Evolutionary conservation across 129 eudicot species (phyloP).

Genomic region (Arctium minus): DNA sequence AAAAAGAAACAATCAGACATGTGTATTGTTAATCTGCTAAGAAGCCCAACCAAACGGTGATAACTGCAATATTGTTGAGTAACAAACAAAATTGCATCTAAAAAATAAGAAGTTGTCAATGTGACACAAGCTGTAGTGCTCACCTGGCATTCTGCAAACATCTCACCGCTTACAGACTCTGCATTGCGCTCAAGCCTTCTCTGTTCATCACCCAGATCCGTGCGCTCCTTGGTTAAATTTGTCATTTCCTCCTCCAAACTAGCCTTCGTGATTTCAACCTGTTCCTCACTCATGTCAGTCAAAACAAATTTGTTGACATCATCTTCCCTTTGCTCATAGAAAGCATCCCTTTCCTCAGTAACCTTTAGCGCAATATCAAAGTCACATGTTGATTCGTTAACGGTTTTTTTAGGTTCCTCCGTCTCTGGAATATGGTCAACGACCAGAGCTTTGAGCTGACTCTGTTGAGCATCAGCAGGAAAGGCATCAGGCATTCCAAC

Average conservation of each 20-base stretch:
- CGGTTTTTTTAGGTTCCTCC: constrained; percentile 5
- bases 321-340: constrained; percentile 21
- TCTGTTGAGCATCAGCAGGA: constrained; percentile 27
- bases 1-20: neutral
- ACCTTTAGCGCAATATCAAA: constrained; percentile 15
- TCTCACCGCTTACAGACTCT: constrained; percentile 84
- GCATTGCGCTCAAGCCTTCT: constrained; percentile 90
- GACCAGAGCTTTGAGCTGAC: constrained; percentile 19
- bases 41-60: neutral
- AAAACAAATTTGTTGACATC: constrained; percentile 15
- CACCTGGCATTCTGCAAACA: constrained; percentile 99
- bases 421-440: constrained; percentile 16
- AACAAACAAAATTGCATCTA: neutral
- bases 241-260: constrained; percentile 65
- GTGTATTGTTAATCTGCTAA: neutral
- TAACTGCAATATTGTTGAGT: neutral
- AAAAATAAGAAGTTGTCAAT: no score
- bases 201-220: constrained; percentile 64
- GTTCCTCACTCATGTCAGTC: constrained; percentile 28
- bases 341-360: constrained; percentile 21
- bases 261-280: constrained; percentile 39
- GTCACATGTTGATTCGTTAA: constrained; percentile 20
- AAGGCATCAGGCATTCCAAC: constrained; percentile 12
- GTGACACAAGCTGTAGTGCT: neutral
- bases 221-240: constrained; percentile 51